Evolutionary conservation across 208 protist species (phyloP).

Genomic region (Crithidia mellificae): DNA sequence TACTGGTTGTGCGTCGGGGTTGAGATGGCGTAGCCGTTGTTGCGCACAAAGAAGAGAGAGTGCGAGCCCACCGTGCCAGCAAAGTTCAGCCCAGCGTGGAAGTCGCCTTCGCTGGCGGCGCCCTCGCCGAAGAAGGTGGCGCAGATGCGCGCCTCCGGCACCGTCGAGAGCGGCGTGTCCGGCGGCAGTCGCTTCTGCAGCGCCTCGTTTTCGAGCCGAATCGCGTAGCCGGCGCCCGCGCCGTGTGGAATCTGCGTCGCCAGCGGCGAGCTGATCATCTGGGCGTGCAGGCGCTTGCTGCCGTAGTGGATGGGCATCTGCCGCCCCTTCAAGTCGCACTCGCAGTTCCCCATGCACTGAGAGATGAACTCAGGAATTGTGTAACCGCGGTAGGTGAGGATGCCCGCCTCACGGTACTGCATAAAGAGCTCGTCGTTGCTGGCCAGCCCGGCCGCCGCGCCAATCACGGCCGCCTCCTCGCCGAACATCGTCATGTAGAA

Average conservation of each 20-base stretch:
- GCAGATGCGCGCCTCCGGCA: conserved; percentile 57
- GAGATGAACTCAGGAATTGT: conserved; percentile 91
- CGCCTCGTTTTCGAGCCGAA: conserved; percentile 86
- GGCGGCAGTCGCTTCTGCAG: conserved; percentile 30
- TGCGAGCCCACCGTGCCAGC: conserved; percentile 91
- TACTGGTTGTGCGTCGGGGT: conserved; percentile 96
- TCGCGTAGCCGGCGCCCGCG: conserved; percentile 92
- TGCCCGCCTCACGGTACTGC: conserved; percentile 94
- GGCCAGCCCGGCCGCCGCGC: conserved; percentile 88
- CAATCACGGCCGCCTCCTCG: conserved; percentile 94
- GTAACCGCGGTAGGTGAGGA: conserved; percentile 89
- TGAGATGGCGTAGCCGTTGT: conserved; percentile 96
- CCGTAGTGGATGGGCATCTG: conserved; percentile 99
- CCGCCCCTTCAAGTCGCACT: conserved; percentile 89
- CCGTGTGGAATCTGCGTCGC: conserved; percentile 97
- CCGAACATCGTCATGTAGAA: conserved; percentile 98
- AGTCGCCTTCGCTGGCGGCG: conserved; percentile 96
- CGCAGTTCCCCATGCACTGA: conserved; percentile 95
- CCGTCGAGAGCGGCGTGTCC: conserved; percentile 24
- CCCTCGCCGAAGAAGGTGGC: conserved; percentile 97
- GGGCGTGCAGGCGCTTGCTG: conserved; percentile 89
- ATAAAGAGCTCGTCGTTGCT: conserved; percentile 91
- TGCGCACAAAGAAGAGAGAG: conserved; percentile 95
- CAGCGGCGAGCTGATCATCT: conserved; percentile 96
- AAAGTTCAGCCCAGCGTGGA: conserved; percentile 97